phyloP scores from a whole-genome alignment of 2,329 filamentous ascomycete species.

The Epichloe hybrida region DNA sequence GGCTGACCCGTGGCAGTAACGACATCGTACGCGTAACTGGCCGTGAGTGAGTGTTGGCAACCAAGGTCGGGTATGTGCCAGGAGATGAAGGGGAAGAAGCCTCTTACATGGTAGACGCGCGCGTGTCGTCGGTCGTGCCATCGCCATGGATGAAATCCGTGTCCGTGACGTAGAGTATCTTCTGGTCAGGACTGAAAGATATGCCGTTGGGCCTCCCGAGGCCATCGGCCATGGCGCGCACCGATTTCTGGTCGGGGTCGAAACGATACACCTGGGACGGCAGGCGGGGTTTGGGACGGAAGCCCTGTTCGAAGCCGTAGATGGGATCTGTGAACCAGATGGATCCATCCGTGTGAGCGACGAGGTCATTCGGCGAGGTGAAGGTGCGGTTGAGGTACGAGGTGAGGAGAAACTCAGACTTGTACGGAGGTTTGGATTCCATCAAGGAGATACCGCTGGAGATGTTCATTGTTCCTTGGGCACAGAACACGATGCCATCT shows the following conservation, averaged over 20 bases:
- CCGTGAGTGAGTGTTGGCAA: no score
- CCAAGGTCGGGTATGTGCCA: not conserved
- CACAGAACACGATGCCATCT: constrained; percentile 26
- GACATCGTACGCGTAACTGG: constrained; percentile 24
- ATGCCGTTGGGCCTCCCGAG: constrained; percentile 34
- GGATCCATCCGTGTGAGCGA: constrained; percentile 26
- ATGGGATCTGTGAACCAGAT: constrained; percentile 38
- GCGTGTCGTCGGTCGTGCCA: constrained; percentile 16
- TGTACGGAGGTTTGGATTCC: constrained; percentile 18
- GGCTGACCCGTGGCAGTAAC: constrained; percentile 15
- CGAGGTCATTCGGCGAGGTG: constrained; percentile 36
- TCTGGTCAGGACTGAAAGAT: constrained; percentile 31
- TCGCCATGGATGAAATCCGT: constrained; percentile 22
- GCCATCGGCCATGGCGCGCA: constrained; percentile 32
- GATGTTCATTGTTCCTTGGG: constrained; percentile 20
- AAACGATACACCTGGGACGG: constrained; percentile 36
- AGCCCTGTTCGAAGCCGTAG: constrained; percentile 34
- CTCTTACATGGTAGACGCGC: constrained; percentile 16
- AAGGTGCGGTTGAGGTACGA: constrained; percentile 31
- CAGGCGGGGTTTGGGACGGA: constrained; percentile 27
- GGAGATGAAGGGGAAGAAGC: not conserved
- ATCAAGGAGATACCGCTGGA: constrained; percentile 20
- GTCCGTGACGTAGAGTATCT: constrained; percentile 32
- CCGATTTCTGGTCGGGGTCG: constrained; percentile 22
- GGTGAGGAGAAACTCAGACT: constrained; percentile 17